Conservation (phyloP, 2,329 filamentous ascomycete genomes). For the Pestalotiopsis fici region DNA sequence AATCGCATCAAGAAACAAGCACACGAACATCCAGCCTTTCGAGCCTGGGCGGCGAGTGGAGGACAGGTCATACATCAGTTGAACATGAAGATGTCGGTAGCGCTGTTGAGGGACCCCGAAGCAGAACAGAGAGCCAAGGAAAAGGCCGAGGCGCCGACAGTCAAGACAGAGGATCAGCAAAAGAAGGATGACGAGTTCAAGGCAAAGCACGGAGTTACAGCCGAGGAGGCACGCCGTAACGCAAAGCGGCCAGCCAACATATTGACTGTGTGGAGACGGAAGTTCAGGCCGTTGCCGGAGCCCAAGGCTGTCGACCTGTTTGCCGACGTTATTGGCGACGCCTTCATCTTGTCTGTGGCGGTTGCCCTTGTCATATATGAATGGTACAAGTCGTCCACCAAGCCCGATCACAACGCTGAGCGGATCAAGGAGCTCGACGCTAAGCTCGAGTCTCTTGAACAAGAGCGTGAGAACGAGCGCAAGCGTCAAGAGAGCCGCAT, state of each 20-base stretch:
- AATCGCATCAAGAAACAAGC: conserved; percentile 68
- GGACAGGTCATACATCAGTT: conserved; percentile 67
- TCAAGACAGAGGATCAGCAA: conserved; percentile 64
- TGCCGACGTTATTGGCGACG: conserved; percentile 65
- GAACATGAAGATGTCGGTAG: conserved; percentile 66
- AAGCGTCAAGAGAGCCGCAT: conserved; percentile 47
- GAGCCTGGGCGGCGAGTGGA: conserved; percentile 60
- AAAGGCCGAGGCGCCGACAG: conserved; percentile 63
- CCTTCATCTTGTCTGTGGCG: conserved; percentile 63
- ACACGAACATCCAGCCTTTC: conserved; percentile 64
- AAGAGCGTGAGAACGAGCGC: conserved; percentile 51
- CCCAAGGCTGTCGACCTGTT: conserved; percentile 67
- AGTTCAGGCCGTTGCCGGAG: conserved; percentile 64
- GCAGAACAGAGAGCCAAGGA: conserved; percentile 62
- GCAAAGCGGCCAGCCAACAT: conserved; percentile 27
- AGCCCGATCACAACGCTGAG: conserved; percentile 59
- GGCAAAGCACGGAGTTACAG: conserved; percentile 41
- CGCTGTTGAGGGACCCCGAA: conserved; percentile 56
- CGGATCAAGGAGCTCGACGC: conserved; percentile 51
- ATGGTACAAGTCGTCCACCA: conserved; percentile 58
- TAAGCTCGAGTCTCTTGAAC: conserved; percentile 50
- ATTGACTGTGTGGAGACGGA: conserved; percentile 61
- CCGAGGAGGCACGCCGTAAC: conserved; percentile 25
- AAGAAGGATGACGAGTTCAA: conserved; percentile 53
- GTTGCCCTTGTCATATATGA: conserved; percentile 61